These are phyloP conservation scores for Coprinopsis marcescibilis DNA, from an alignment of 768 basidiomycete species.

Conservation along the genomic window DNA sequence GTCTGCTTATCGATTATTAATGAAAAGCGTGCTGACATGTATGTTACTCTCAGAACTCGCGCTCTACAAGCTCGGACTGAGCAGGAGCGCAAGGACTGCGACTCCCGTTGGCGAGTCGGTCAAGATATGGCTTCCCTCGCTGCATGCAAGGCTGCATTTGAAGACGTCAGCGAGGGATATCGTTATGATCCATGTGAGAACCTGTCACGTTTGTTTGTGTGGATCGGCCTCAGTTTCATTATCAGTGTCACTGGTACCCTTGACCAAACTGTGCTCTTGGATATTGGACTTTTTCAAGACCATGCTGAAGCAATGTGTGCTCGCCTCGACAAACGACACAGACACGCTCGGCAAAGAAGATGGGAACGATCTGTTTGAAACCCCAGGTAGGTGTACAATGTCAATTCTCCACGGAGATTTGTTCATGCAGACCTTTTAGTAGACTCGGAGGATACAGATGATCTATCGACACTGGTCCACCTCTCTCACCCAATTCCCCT, in stretches of 20 bases:
- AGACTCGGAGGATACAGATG: neutral
- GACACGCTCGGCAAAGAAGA: constrained; percentile 10
- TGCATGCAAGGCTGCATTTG: constrained; percentile 59
- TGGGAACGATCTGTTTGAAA: constrained; percentile 13
- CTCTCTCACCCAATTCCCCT: constrained; percentile 59
- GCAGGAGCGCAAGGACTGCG: constrained; percentile 34
- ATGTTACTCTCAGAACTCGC: constrained; percentile 14
- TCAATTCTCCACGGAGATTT: neutral
- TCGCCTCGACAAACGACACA: constrained; percentile 22
- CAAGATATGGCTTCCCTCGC: constrained; percentile 62
- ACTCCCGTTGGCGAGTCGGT: constrained; percentile 51
- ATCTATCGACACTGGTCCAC: constrained; percentile 43
- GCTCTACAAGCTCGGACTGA: constrained; percentile 20
- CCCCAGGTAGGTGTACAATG: too few relatives aligned
- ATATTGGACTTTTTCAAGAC: constrained; percentile 54
- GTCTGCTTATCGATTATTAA: constrained; percentile 22
- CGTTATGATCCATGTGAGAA: constrained; percentile 57
- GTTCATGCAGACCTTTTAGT: neutral
- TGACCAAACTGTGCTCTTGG: constrained; percentile 60
- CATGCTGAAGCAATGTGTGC: constrained; percentile 51
- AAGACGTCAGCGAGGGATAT: constrained; percentile 56
- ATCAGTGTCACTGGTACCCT: constrained; percentile 68
- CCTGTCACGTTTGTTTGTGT: neutral
- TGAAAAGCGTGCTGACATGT: too few relatives aligned
- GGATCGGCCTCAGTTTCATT: neutral